These are phyloP conservation scores for Ustilago tritici DNA, from an alignment of 1,284 basidiomycete genomes.

Conservation along the genomic window DNA sequence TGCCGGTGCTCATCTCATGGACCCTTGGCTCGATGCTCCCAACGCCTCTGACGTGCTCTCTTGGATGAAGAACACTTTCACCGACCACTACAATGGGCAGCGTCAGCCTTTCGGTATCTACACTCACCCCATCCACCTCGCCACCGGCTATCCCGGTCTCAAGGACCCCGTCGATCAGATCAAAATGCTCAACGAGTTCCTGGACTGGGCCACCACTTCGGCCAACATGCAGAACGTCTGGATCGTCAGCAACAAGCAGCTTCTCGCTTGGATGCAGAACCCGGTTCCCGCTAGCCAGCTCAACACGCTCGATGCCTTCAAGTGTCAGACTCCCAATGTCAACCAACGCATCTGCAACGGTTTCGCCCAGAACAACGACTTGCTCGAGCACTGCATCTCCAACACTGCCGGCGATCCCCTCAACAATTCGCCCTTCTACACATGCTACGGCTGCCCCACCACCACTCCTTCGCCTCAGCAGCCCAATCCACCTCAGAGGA, in stretches of 20 bases:
- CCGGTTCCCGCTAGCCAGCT: slow-evolving; percentile 72
- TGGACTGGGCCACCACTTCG: slow-evolving; percentile 77
- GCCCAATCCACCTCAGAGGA: slow-evolving; percentile 64
- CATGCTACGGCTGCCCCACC: slow-evolving; percentile 64
- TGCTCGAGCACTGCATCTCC: slow-evolving; percentile 63
- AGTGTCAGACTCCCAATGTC: slow-evolving; percentile 59
- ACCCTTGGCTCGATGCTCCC: slow-evolving; percentile 79
- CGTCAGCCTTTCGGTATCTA: slow-evolving; percentile 84
- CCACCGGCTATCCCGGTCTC: slow-evolving; percentile 71
- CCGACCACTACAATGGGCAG: slow-evolving; percentile 75
- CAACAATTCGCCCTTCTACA: slow-evolving; percentile 65
- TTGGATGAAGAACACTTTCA: slow-evolving; percentile 83
- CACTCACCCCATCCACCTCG: slow-evolving; percentile 83
- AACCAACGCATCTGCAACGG: slow-evolving; percentile 62
- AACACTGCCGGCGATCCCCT: slow-evolving; percentile 57
- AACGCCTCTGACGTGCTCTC: slow-evolving; percentile 72
- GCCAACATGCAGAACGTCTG: slow-evolving; percentile 75
- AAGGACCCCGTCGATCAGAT: slow-evolving; percentile 48
- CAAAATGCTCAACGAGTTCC: slow-evolving; percentile 79
- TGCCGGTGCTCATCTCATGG: slow-evolving; percentile 76
- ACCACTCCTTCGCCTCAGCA: slow-evolving; percentile 59
- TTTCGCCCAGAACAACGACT: slow-evolving; percentile 50
- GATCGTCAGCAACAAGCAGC: slow-evolving; percentile 81
- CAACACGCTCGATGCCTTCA: slow-evolving; percentile 64
- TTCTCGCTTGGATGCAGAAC: slow-evolving; percentile 80